phyloP scores from a whole-genome alignment of 2,329 filamentous ascomycete species.

The Colletotrichum falcatum region DNA sequence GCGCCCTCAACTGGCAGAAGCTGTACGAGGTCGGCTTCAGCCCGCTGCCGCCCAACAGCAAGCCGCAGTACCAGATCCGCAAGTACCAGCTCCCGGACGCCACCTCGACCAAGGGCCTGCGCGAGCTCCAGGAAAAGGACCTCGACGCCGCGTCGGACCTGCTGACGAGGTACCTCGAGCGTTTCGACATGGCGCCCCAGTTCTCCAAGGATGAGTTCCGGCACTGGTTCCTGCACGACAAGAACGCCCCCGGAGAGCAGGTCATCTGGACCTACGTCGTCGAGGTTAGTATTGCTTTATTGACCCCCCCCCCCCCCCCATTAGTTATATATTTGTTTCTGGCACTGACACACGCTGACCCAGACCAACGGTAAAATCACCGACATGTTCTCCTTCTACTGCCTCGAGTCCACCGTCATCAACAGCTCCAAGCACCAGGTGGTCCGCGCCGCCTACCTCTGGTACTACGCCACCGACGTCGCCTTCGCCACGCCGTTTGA shows the following conservation, averaged over 20 bases:
- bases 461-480: conserved; percentile 92
- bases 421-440: conserved; percentile 80
- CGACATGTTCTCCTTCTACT: conserved; percentile 98
- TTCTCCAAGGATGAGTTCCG: conserved; percentile 84
- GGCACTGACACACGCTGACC: conserved; percentile 40
- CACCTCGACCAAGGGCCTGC: conserved; percentile 79
- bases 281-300: conserved; percentile 62
- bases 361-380: conserved; percentile 79
- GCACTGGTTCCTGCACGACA: conserved; percentile 87
- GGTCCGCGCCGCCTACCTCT: conserved; percentile 92
- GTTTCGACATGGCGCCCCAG: conserved; percentile 86
- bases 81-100: conserved; percentile 85
- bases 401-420: conserved; percentile 92
- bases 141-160: conserved; percentile 80
- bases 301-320: too few species aligned
- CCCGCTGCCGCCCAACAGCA: conserved; percentile 84
- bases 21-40: conserved; percentile 96
- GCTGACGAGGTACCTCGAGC: conserved; percentile 79
- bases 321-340: too few species aligned
- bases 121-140: conserved; percentile 84
- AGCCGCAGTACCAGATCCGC: conserved; percentile 84
- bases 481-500: conserved; percentile 72
- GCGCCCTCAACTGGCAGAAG: conserved; percentile 95
- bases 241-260: conserved; percentile 73
- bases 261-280: conserved; percentile 96